A percentile compares a stretch with the other conserved stretches of the same genome.
phyloP scores from a whole-genome alignment of 306 rosid species.

The Carpinus viminea region DNA sequence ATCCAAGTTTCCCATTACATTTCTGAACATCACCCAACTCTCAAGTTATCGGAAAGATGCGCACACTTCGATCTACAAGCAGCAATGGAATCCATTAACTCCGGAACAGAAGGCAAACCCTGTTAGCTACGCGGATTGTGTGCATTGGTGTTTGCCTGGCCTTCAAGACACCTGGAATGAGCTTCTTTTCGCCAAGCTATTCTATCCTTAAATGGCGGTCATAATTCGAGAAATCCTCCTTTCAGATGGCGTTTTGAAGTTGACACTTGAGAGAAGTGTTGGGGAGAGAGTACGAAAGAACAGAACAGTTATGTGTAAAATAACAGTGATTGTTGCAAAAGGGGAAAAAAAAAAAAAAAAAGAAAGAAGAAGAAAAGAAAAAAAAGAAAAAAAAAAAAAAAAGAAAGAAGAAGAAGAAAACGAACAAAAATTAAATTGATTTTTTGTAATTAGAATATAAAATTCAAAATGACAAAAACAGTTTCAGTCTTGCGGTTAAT shows the following conservation, averaged over 20 bases:
- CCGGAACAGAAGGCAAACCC: slow-evolving; percentile 83
- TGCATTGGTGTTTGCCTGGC: slow-evolving; percentile 97
- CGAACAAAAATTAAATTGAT: slow-evolving; percentile 13
- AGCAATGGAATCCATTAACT: slow-evolving; percentile 85
- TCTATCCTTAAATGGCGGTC: slow-evolving; percentile 52
- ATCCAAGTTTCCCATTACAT: slow-evolving; percentile 69
- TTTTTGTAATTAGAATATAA: slow-evolving; percentile 13
- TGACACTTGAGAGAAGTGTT: background rate
- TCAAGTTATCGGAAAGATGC: slow-evolving; percentile 83
- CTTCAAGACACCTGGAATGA: slow-evolving; percentile 99
- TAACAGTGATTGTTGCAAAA: background rate
- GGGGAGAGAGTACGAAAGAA: slow-evolving; percentile 1
- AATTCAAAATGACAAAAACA: slow-evolving; percentile 10
- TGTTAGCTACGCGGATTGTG: slow-evolving; percentile 84
- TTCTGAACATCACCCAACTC: slow-evolving; percentile 87
- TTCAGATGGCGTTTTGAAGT: background rate
- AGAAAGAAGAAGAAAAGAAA: background rate
- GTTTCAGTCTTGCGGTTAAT: no score
- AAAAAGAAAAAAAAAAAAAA: background rate
- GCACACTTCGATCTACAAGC: slow-evolving; percentile 91
- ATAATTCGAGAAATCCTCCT: background rate
- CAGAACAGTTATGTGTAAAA: slow-evolving; percentile 19
- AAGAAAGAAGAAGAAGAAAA: background rate
- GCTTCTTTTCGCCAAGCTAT: slow-evolving; percentile 81
- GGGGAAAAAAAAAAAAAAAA: background rate